Conservation (phyloP, 805 yeast genomes). For the Hanseniaspora mollemarum region DNA sequence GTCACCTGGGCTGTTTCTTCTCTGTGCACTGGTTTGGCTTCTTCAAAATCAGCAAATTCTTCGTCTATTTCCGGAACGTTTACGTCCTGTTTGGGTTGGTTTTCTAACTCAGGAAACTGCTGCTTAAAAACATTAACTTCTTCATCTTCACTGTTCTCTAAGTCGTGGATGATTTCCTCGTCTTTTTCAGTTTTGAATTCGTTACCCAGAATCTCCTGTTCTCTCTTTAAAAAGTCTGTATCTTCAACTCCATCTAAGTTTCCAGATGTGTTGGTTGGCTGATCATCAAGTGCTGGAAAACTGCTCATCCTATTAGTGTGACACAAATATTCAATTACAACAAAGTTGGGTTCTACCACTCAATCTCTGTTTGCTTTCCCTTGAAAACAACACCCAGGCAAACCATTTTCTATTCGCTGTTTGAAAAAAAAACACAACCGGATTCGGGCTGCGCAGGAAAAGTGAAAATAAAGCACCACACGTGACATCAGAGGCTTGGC, state of each 20-base stretch:
- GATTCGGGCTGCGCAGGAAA: neutral
- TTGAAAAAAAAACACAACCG: neutral
- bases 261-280: constrained; percentile 20
- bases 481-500: too few relatives aligned
- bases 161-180: constrained; percentile 34
- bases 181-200: constrained; percentile 61
- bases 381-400: neutral
- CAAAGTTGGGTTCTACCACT: too few relatives aligned
- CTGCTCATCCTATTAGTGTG: too few relatives aligned
- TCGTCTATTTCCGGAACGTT: constrained; percentile 31
- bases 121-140: constrained; percentile 51
- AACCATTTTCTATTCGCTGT: too few relatives aligned
- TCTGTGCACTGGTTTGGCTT: constrained; percentile 18
- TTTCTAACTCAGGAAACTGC: constrained; percentile 43
- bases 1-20: constrained; percentile 24
- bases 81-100: constrained; percentile 8
- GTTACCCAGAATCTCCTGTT: constrained; percentile 56
- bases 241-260: constrained; percentile 27
- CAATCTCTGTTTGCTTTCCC: too few relatives aligned
- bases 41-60: constrained; percentile 31
- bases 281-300: constrained; percentile 55
- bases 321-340: too few relatives aligned
- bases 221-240: constrained; percentile 56
- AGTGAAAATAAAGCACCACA: too few relatives aligned
- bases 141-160: constrained; percentile 32